Percentiles rank a stretch among this genome's conserved stretches.
Evolutionary conservation across 306 rosid species (phyloP).

Genomic region (Lathyrus sativus): DNA sequence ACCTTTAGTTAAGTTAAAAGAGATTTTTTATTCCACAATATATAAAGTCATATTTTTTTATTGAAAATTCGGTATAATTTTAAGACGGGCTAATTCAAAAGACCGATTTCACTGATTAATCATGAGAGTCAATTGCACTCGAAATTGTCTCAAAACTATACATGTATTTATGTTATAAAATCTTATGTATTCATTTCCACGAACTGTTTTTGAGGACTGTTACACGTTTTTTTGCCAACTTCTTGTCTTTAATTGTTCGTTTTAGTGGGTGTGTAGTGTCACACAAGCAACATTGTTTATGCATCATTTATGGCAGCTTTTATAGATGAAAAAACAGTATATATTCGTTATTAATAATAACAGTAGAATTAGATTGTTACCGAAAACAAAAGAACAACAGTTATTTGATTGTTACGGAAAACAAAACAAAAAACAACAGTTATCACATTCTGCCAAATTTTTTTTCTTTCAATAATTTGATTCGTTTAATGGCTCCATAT

Average conservation of each 20-base stretch:
- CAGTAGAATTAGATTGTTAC: not conserved
- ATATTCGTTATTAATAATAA: not conserved
- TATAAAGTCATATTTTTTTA: no score
- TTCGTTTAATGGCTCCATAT: not conserved
- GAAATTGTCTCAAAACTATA: no score
- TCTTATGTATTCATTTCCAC: not conserved
- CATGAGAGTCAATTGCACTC: no score
- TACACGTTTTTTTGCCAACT: not conserved
- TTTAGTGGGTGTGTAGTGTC: conserved; percentile 3
- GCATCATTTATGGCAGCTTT: conserved; percentile 12
- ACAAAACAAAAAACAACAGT: not conserved
- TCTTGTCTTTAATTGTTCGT: not conserved
- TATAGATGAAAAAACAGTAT: not conserved
- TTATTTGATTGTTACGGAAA: no score
- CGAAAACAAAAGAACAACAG: no score
- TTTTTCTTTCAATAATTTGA: not conserved
- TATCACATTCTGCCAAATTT: not conserved
- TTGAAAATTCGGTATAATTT: no score
- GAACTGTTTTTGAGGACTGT: not conserved
- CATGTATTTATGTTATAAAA: not conserved
- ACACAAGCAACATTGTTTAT: not conserved
- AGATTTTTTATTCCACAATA: no score
- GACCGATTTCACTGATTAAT: no score
- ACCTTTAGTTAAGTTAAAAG: no score
- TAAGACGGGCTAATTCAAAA: no score